These are phyloP conservation scores for Dictyostelium firmibasis DNA, from an alignment of 78 protist species.

Conservation along the genomic window DNA sequence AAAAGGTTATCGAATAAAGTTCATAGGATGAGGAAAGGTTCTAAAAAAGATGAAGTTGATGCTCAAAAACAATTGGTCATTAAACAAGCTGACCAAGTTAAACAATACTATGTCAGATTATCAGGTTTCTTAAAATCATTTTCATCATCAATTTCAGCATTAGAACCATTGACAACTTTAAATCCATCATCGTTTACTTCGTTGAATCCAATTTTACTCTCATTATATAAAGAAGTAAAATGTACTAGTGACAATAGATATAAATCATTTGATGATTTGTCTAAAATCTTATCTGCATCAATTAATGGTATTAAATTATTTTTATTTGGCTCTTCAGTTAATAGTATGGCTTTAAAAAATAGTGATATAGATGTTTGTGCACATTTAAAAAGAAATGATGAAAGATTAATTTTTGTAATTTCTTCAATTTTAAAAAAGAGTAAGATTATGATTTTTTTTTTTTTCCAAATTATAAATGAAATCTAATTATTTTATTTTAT, in stretches of 20 bases:
- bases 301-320: neutral
- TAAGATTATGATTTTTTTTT: neutral
- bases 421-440: neutral
- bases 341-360: neutral
- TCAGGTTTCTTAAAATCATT: neutral
- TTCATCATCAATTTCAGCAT: neutral
- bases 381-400: neutral
- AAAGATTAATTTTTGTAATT: neutral
- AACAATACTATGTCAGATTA: neutral
- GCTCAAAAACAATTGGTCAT: neutral
- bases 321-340: neutral
- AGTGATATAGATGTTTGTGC: conserved; percentile 33
- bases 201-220: neutral
- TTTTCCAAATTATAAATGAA: neutral
- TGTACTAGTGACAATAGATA: neutral
- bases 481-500: neutral
- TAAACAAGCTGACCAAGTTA: neutral
- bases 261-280: neutral
- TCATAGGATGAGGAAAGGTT: neutral
- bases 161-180: neutral
- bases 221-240: neutral
- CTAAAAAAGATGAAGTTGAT: neutral
- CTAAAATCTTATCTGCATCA: neutral
- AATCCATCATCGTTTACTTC: neutral
- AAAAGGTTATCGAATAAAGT: neutral